Percentiles rank a stretch among this genome's conserved stretches.
Evolutionary conservation across 192 early-diverging fungal species (phyloP).

Genomic region (Coemansia sp.): DNA sequence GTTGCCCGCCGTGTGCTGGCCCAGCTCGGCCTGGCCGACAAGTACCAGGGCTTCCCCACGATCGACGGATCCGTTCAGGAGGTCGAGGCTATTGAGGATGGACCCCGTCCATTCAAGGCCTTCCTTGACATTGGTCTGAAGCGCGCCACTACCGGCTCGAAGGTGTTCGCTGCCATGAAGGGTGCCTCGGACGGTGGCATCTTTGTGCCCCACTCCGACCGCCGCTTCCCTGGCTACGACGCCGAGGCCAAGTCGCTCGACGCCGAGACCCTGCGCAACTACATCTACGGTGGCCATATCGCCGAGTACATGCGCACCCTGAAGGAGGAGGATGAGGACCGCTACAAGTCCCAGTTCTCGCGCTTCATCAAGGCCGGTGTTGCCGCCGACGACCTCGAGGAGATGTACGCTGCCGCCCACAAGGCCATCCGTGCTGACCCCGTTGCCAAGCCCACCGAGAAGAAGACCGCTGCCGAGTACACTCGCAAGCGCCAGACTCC

Average conservation of each 20-base stretch:
- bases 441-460: conserved; percentile 64
- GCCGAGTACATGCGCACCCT: conserved; percentile 98
- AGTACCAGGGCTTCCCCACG: conserved; percentile 95
- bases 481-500: conserved; percentile 62
- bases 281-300: conserved; percentile 98
- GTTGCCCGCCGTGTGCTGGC: conserved; percentile 92
- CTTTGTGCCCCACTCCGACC: conserved; percentile 93
- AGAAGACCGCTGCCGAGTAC: conserved; percentile 73
- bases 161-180: conserved; percentile 97
- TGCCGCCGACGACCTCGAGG: conserved; percentile 88
- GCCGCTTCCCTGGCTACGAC: conserved; percentile 97
- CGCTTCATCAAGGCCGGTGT: conserved; percentile 88
- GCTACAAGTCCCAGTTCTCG: conserved; percentile 94
- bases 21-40: conserved; percentile 92
- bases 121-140: conserved; percentile 97
- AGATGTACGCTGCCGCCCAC: conserved; percentile 92
- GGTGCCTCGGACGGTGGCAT: conserved; percentile 99
- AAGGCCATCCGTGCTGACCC: conserved; percentile 94
- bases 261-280: conserved; percentile 87
- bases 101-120: conserved; percentile 95
- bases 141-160: conserved; percentile 96
- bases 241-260: conserved; percentile 83
- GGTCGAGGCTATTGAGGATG: conserved; percentile 88
- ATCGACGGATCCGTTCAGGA: conserved; percentile 84
- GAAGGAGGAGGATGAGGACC: conserved; percentile 98